These are phyloP conservation scores for Solanum pennellii DNA, from an alignment of 257 asterid species.

Conservation along the genomic window DNA sequence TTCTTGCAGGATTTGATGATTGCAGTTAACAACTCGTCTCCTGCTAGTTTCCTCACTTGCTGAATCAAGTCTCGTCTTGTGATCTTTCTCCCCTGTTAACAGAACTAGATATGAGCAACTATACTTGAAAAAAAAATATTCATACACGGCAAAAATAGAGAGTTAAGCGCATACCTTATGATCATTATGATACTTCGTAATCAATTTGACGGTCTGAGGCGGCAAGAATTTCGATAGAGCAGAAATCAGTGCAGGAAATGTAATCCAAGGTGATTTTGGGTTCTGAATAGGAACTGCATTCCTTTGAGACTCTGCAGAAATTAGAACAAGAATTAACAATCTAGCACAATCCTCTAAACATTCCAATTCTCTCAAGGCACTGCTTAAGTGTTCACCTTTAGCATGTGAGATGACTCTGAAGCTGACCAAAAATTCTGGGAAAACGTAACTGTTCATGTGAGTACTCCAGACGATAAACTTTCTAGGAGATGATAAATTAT, in stretches of 20 bases:
- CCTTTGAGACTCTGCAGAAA: background rate
- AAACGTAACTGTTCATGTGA: constrained; percentile 10
- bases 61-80: constrained; percentile 14
- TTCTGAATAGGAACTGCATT: background rate
- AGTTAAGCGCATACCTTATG: constrained; percentile 1
- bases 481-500: constrained; percentile 11
- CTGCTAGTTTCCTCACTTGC: constrained; percentile 16
- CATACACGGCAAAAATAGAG: background rate
- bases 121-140: background rate
- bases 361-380: background rate
- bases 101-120: background rate
- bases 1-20: constrained; percentile 17
- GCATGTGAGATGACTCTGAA: constrained; percentile 1
- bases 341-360: background rate
- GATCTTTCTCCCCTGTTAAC: constrained; percentile 16
- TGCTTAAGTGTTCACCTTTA: background rate
- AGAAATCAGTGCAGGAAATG: constrained; percentile 16
- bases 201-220: constrained; percentile 5
- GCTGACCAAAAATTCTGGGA: constrained; percentile 22
- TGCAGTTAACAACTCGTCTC: constrained; percentile 13
- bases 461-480: constrained; percentile 22
- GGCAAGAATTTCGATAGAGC: constrained; percentile 15
- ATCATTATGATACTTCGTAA: constrained; percentile 10
- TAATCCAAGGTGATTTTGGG: constrained; percentile 31
- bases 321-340: background rate